A percentile compares a stretch with the other conserved stretches of the same genome.
Evolutionary conservation across 352 stramenopile genomes (phyloP).

Genomic region (Globisporangium abappressorium): DNA sequence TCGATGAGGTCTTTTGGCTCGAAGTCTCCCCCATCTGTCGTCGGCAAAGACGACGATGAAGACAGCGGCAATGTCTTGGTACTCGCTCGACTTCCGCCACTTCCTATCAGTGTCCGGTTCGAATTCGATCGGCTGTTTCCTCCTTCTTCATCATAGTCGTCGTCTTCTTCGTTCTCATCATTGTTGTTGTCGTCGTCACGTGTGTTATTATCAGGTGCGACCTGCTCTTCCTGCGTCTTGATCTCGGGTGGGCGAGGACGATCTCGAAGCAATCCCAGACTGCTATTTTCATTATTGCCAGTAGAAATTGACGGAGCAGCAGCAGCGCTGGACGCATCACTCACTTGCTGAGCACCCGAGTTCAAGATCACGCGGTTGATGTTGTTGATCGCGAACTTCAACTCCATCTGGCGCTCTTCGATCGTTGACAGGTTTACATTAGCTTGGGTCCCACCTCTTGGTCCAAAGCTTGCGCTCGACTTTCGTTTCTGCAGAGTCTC

Average conservation of each 20-base stretch:
- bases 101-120: conserved; percentile 47
- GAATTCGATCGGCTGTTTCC: conserved; percentile 31
- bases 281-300: conserved; percentile 29
- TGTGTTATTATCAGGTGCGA: neutral
- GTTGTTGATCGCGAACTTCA: conserved; percentile 79
- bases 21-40: conserved; percentile 34
- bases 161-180: conserved; percentile 25
- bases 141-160: conserved; percentile 13
- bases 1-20: conserved; percentile 32
- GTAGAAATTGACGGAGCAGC: conserved; percentile 17
- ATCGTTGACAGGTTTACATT: conserved; percentile 32
- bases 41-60: conserved; percentile 38
- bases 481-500: conserved; percentile 51
- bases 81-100: conserved; percentile 37
- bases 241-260: conserved; percentile 10
- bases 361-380: conserved; percentile 81
- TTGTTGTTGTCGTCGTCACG: conserved; percentile 14
- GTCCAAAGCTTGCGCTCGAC: conserved; percentile 17
- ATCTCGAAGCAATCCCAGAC: neutral
- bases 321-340: neutral
- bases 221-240: conserved; percentile 7
- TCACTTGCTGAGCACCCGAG: conserved; percentile 33
- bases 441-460: conserved; percentile 15
- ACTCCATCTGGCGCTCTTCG: conserved; percentile 61
- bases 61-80: conserved; percentile 55